Conservation (phyloP, 768 basidiomycete species). For the Trametes gibbosa region DNA sequence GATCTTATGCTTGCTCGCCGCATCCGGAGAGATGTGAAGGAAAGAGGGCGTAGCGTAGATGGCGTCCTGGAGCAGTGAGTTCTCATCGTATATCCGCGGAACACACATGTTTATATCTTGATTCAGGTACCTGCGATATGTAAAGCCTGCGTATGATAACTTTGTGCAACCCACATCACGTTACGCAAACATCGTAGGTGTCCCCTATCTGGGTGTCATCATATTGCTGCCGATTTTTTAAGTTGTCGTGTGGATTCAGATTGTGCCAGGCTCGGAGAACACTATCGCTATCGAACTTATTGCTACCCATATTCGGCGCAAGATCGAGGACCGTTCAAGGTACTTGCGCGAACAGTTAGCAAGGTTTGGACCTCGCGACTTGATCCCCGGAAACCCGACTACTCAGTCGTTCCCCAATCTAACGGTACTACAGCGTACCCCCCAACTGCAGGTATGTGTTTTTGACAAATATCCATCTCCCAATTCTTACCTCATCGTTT, state of each 20-base stretch:
- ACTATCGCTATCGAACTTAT: constrained; percentile 91
- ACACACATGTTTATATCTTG: not conserved
- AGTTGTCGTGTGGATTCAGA: constrained; percentile 44
- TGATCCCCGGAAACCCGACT: constrained; percentile 20
- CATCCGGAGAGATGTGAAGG: constrained; percentile 81
- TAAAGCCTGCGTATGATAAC: constrained; percentile 93
- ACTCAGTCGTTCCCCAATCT: constrained; percentile 53
- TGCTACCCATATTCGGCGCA: constrained; percentile 81
- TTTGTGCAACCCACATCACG: constrained; percentile 87
- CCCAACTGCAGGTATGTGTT: constrained; percentile 68
- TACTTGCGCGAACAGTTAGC: constrained; percentile 76
- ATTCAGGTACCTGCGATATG: constrained; percentile 82
- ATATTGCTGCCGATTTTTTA: not conserved
- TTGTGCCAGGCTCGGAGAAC: constrained; percentile 94
- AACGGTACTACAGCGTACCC: constrained; percentile 70
- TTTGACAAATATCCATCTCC: not conserved
- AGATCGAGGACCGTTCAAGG: constrained; percentile 76
- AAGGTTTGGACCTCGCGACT: constrained; percentile 24
- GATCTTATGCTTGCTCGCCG: constrained; percentile 97
- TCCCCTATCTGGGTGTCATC: not conserved
- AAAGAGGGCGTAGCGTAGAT: constrained; percentile 81
- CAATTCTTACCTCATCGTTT: not conserved
- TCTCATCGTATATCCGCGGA: not conserved
- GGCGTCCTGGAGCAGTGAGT: constrained; percentile 87
- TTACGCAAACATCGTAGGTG: constrained; percentile 80